Percentiles rank a stretch among this genome's conserved stretches.
phyloP scores from a whole-genome alignment of 2,329 filamentous ascomycete species.

The Hymenoscyphus scutula region DNA sequence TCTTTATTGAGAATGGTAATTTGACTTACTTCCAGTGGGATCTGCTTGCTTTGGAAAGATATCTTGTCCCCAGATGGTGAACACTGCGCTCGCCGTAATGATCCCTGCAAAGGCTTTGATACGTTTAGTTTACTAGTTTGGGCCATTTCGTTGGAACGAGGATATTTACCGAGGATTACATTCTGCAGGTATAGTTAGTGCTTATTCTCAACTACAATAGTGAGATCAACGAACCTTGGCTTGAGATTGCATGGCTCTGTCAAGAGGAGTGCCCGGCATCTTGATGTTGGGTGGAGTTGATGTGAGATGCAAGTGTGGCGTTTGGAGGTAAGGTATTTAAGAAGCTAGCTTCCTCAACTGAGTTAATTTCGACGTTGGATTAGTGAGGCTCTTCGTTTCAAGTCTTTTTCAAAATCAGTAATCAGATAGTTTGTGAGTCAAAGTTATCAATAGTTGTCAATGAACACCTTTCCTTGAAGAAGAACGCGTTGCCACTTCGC shows the following conservation, averaged over 20 bases:
- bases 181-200: constrained; percentile 48
- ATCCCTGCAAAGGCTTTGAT: constrained; percentile 72
- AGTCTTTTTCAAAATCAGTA: neutral
- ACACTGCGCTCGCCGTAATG: constrained; percentile 76
- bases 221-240: neutral
- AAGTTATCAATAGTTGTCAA: neutral
- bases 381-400: neutral
- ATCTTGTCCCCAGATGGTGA: constrained; percentile 78
- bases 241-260: neutral
- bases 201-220: neutral
- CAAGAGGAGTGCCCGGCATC: constrained; percentile 4
- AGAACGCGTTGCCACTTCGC: neutral
- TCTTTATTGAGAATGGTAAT: too few relatives aligned
- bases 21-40: constrained; percentile 66
- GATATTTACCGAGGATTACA: constrained; percentile 61
- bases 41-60: constrained; percentile 75
- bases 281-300: neutral
- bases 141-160: neutral
- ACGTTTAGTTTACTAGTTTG: neutral
- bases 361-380: neutral
- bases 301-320: neutral
- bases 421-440: neutral
- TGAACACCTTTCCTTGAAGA: constrained; percentile 1
- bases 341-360: neutral
- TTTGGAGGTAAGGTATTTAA: neutral